phyloP scores from a whole-genome alignment of 108 stramenopile genomes.

The Aurantiochytrium sp. region DNA sequence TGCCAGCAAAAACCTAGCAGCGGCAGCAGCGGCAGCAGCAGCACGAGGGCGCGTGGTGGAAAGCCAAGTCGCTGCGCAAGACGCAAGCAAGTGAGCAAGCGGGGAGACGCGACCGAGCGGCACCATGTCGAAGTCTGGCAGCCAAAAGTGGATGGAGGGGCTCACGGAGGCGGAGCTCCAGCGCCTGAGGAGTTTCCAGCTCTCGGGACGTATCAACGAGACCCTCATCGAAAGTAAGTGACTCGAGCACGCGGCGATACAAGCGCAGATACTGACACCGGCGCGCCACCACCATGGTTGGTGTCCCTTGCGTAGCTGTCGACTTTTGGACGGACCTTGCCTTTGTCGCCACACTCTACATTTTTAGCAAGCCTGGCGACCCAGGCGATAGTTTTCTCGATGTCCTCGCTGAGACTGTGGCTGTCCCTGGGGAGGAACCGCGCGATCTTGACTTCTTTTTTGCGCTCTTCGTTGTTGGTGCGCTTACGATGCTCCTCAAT shows the following conservation, averaged over 20 bases:
- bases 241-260: background rate
- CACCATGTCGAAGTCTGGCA: no score
- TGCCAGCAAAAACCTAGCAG: no score
- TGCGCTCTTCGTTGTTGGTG: background rate
- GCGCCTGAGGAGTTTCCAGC: background rate
- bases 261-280: background rate
- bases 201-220: background rate
- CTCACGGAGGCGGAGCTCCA: conserved; percentile 6
- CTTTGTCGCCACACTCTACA: background rate
- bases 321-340: conserved; percentile 6
- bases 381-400: background rate
- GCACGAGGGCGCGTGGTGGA: no score
- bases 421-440: background rate
- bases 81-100: no score
- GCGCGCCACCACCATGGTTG: background rate
- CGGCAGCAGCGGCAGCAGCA: no score
- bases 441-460: background rate
- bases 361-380: background rate
- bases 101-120: no score
- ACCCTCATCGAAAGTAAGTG: background rate
- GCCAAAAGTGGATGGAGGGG: background rate
- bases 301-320: background rate
- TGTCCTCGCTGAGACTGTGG: background rate
- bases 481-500: background rate
- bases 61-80: no score